Conservation (phyloP, 2,329 filamentous ascomycete genomes). For the Exserohilum turcica region DNA sequence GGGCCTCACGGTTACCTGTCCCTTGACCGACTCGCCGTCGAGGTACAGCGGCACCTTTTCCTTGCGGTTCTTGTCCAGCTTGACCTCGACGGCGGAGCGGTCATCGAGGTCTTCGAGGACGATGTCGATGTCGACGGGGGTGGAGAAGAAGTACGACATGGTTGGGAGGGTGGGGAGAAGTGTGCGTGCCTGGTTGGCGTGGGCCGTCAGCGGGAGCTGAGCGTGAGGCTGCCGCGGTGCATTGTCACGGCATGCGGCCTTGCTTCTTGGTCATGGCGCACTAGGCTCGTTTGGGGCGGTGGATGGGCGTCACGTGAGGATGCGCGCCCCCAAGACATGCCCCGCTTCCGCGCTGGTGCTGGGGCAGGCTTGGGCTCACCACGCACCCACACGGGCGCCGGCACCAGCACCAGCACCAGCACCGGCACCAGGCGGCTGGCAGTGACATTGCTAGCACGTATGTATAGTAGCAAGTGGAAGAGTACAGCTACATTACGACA, state of each 20-base stretch:
- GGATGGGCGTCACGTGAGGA: conserved; percentile 19
- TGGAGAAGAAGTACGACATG: conserved; percentile 96
- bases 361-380: no score
- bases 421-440: no score
- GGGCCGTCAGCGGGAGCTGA: conserved; percentile 23
- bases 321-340: neutral
- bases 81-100: conserved; percentile 93
- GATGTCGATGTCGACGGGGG: conserved; percentile 97
- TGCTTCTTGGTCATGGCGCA: conserved; percentile 8
- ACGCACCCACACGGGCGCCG: no score
- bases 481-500: no score
- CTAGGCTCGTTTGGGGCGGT: conserved; percentile 12
- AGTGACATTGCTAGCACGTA: no score
- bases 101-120: conserved; percentile 95
- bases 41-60: conserved; percentile 97
- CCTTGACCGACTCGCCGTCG: conserved; percentile 98
- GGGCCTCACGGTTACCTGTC: conserved; percentile 88
- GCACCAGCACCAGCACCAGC: no score
- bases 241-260: conserved; percentile 23
- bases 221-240: conserved; percentile 13
- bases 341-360: conserved; percentile 10
- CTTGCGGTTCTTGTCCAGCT: conserved; percentile 95
- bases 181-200: conserved; percentile 16
- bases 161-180: conserved; percentile 15
- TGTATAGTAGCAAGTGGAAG: no score